Base-by-base conservation (phyloP, 2,329 filamentous ascomycete species). In the Xylaria sp. region DNA sequence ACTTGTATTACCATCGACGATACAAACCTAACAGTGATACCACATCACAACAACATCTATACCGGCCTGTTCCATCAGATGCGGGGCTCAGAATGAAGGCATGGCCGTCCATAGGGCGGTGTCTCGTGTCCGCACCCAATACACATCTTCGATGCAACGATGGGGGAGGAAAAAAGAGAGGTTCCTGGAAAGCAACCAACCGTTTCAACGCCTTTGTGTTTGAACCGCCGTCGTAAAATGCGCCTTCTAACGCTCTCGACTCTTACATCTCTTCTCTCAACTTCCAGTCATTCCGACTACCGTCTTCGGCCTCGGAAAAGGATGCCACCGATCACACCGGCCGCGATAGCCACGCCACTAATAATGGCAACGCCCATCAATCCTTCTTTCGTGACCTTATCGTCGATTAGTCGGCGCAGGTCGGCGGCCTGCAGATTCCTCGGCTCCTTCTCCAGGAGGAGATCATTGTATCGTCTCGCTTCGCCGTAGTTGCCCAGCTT, bases 401-500 rank as follows among this genome's bases (percentile, higher is more conserved):
- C 93, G 74, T 99, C 93, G 70, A 99, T 96, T 73, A 97, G 78
- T 51, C 87, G 83, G 69, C 90, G 86, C 75, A 99, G 78, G 75
- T 95, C 96, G 58, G 86, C 82, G 30, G 93, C 92, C 77, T 99
- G 94, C 70, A 97, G 76, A 75, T 97, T 99, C 52, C 84, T 86
- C 7, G 92, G 91, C 78, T 99, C 94, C 73, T 93, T 88, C 63
- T 97, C 91, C 57, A 97, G 77, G 63, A 99, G 80, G 54, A 93
- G 81, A 71, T 97, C 93, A 75, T 99, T 99, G 78, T 97, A 97
- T 72, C 91, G 84, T 70, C 93, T 83, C 61, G 93, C 93, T 73
- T 99, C 94, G 62, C 88, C 92, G 75, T 97, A 99, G 81, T 97
- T 97, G 63, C 92, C 93, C 52, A 99, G 85, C 80, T 97, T 97